A percentile compares a stretch with the other conserved stretches of the same genome.
These are phyloP conservation scores for Hirsutella minnesotensis DNA, from an alignment of 2,329 filamentous ascomycete species.

Conservation along the genomic window DNA sequence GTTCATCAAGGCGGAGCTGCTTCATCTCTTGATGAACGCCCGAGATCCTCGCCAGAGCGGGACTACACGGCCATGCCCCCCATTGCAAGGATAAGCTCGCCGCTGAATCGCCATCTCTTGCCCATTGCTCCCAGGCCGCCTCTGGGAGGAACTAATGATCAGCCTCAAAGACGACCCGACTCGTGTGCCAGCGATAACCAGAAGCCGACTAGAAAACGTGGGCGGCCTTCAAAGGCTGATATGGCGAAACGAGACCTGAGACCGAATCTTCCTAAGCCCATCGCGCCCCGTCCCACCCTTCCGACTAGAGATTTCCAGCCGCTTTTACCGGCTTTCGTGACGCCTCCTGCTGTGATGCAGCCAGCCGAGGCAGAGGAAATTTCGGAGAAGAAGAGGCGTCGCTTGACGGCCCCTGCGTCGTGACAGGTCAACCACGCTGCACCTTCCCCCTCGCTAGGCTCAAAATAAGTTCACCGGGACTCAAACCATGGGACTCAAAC, in stretches of 20 bases:
- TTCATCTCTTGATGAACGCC: not conserved
- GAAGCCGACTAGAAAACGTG: constrained; percentile 26
- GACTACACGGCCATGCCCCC: not conserved
- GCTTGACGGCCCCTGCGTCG: not conserved
- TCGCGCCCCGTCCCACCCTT: constrained; percentile 17
- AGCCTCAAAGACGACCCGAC: not conserved
- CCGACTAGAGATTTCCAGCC: constrained; percentile 4
- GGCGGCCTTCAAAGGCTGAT: constrained; percentile 32
- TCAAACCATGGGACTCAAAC: too few relatives aligned
- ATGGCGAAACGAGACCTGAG: constrained; percentile 21
- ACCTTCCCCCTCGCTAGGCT: too few relatives aligned
- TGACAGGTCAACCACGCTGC: too few relatives aligned
- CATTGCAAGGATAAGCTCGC: not conserved
- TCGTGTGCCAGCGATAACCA: not conserved
- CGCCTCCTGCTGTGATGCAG: not conserved
- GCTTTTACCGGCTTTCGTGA: constrained; percentile 6
- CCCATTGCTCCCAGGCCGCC: constrained; percentile 14
- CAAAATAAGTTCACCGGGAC: too few relatives aligned
- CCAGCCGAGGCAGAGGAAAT: not conserved
- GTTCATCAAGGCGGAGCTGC: constrained; percentile 20
- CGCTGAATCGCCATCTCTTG: not conserved
- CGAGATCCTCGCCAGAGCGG: not conserved
- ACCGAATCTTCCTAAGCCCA: constrained; percentile 19
- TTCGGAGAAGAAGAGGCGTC: constrained; percentile 3
- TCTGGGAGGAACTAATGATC: constrained; percentile 4